Evolutionary conservation across 1,284 basidiomycete species (phyloP).

Genomic region (Austropuccinia psidii): DNA sequence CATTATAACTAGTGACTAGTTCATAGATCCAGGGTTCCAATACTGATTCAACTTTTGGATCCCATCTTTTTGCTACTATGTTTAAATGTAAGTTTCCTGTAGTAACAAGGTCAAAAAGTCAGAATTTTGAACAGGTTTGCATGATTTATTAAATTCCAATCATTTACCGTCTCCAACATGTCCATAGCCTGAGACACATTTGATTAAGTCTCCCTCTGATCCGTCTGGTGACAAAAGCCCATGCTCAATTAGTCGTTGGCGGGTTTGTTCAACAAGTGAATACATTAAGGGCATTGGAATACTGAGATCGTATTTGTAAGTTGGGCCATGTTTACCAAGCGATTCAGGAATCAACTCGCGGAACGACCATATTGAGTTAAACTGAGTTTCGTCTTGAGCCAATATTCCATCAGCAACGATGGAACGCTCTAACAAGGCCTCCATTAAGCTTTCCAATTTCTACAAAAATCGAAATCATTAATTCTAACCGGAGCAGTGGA

Average conservation of each 20-base stretch:
- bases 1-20: conserved; percentile 63
- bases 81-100: conserved; percentile 83
- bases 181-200: conserved; percentile 82
- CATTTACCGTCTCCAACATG: conserved; percentile 87
- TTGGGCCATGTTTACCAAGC: conserved; percentile 84
- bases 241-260: conserved; percentile 63
- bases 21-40: conserved; percentile 96
- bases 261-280: conserved; percentile 72
- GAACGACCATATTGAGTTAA: conserved; percentile 80
- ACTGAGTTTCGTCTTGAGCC: conserved; percentile 84
- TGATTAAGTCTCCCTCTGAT: conserved; percentile 59
- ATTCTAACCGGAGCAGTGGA: background rate
- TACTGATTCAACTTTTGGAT: conserved; percentile 70
- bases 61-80: conserved; percentile 75
- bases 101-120: conserved; percentile 8
- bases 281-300: conserved; percentile 85
- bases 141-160: conserved; percentile 32
- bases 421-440: conserved; percentile 67
- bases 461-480: conserved; percentile 47
- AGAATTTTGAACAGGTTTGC: conserved; percentile 26
- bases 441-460: conserved; percentile 80
- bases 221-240: conserved; percentile 56
- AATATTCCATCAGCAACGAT: conserved; percentile 82
- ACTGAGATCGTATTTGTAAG: conserved; percentile 97
- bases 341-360: conserved; percentile 94